Evolutionary conservation across 352 stramenopile species (phyloP), one percentile per base, ranked within the genome.

Genomic region (Globisporangium paddicum): DNA sequence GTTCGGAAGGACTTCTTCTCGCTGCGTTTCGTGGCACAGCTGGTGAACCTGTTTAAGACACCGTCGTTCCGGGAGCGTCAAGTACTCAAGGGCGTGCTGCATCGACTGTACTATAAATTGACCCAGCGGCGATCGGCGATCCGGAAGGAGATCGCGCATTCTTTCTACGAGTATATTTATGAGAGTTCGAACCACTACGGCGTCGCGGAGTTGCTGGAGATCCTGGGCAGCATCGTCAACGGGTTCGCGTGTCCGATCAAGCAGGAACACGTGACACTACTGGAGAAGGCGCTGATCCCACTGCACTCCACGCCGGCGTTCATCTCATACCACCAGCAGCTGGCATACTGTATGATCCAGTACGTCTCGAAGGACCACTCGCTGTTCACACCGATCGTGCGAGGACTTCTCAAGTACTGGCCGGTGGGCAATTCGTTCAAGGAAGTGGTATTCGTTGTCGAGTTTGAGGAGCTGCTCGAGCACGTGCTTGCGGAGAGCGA

Each of bases 101-200:
- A 95, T 72, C 81, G 85, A 50, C 60, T 96, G 65, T 96, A 96
- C 69, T 94, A 94, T 79, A 96, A 95, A 71, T 77, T 96, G 53
- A 95, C 85, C 56, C 83, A 96, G 71, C 87, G 86, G 35, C 84
- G 87, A 30, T 89, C 85, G 58, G 77, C 83, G 18, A 94, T 96
- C 72, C 82, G 87, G 50, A 90, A 90, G 66, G 82, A 93, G 66
- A 95, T 96, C 70, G 80, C 84, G 59, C 72, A 94, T 65, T 75
- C 84, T 57, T 94, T 96, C 62, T 95, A 93, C 75, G 84, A 91
- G 80, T 96, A 93, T 89, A 92, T 94, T 88, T 96, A 96, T 90
- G 87, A 96, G 79, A 91, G 73, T 30, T 86, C 72, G 69, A 93
- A 91, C 57, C 82, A 96, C 69, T 91, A 93, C 63, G 87, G 87